These are phyloP conservation scores for Neospora caninum DNA, from an alignment of 169 alveolate species.

Conservation along the genomic window DNA sequence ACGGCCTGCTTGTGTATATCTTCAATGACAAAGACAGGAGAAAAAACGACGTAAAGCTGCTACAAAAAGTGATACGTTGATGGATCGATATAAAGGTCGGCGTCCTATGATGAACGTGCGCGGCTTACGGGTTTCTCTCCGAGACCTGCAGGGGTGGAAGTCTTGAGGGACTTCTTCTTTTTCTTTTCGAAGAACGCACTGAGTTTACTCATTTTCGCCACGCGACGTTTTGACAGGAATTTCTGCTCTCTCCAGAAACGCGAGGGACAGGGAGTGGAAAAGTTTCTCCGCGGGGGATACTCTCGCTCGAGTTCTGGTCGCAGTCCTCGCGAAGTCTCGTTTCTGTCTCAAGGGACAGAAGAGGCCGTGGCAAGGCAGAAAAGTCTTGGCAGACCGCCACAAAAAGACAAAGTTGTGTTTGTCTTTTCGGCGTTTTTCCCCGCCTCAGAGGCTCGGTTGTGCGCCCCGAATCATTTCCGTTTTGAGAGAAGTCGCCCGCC, in stretches of 20 bases:
- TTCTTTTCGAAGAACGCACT: slow-evolving; percentile 34
- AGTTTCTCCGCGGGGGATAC: no score
- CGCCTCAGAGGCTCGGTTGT: not conserved
- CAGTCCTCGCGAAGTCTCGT: no score
- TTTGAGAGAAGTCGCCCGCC: not conserved
- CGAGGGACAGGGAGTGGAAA: no score
- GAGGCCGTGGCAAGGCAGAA: no score
- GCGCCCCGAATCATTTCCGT: not conserved
- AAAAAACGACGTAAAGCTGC: no score
- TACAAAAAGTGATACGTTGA: no score
- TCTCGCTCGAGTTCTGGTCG: no score
- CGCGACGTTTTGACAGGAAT: not conserved
- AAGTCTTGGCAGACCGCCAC: not conserved
- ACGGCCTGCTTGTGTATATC: not conserved
- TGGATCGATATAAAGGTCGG: no score
- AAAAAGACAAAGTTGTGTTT: not conserved
- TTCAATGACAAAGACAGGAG: not conserved
- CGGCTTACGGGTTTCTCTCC: slow-evolving; percentile 28
- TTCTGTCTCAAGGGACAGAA: no score
- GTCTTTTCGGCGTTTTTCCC: not conserved
- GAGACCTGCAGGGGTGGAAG: slow-evolving; percentile 9
- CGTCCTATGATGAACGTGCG: no score
- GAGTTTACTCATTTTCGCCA: slow-evolving; percentile 30
- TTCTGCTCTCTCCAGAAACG: not conserved
- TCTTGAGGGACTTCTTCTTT: slow-evolving; percentile 35